phyloP scores from a whole-genome alignment of 2,329 filamentous ascomycete genomes.

The Allantophomopsis cytisporea region DNA sequence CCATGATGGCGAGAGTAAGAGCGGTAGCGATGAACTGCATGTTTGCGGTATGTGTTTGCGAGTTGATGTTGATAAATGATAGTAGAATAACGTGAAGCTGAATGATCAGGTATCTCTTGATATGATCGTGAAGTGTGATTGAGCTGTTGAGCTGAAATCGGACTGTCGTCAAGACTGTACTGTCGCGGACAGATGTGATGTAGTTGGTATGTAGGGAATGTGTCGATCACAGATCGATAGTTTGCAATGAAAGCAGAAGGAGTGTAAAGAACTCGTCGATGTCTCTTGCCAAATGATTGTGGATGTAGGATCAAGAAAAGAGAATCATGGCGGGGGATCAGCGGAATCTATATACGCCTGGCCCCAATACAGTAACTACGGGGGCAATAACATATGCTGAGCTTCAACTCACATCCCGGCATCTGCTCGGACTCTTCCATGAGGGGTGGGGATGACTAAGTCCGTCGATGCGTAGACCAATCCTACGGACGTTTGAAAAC shows the following conservation, averaged over 20 bases:
- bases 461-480: too few species aligned
- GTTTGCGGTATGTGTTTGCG: constrained; percentile 7
- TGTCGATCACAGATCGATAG: not conserved
- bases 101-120: not conserved
- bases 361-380: too few species aligned
- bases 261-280: not conserved
- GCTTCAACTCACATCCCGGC: too few species aligned
- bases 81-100: constrained; percentile 3
- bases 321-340: not conserved
- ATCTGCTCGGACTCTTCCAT: too few species aligned
- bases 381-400: too few species aligned
- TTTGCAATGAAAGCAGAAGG: not conserved
- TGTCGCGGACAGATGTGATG: too few species aligned
- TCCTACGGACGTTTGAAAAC: too few species aligned
- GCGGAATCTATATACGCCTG: not conserved
- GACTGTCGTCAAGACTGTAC: not conserved
- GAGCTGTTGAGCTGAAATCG: not conserved
- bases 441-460: too few species aligned
- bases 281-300: not conserved
- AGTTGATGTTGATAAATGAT: constrained; percentile 8
- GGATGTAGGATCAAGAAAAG: not conserved
- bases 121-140: not conserved
- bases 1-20: constrained; percentile 26
- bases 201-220: too few species aligned
- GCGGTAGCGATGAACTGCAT: constrained; percentile 34